Base-by-base conservation (phyloP, 2,329 filamentous ascomycete species). In the Fusarium sp. region DNA sequence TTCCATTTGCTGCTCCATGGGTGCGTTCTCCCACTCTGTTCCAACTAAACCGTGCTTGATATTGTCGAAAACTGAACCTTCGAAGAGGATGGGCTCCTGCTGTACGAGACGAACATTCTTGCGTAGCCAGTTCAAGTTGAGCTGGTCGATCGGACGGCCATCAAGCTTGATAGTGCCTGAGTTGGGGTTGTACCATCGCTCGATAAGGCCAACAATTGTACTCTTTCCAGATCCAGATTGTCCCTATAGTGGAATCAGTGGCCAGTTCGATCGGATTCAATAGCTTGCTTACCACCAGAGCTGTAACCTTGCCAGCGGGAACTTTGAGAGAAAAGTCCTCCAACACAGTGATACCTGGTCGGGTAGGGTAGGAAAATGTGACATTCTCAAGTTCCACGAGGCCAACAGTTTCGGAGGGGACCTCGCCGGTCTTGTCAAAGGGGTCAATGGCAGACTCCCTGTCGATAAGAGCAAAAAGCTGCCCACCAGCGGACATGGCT, bases 11-110 rank as follows among this genome's bases (percentile, higher is more conserved):
- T 85, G 79, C 11, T 85, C 83, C 68, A 75, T 57, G 0, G 80
- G 65, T 2, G 76, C 78, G 13, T 78, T 70, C 51, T 83, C 80
- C 77, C 78, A 80, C 36, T 80, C 69, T 1, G 82, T 79, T 51
- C 83, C 78, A 40, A 82, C 76, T 1, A 89, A 76, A 3, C 88
- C 88, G 44, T 84, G 81, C 1, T 82, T 80, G 11, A 90, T 85
- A 65, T 90, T 90, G 9, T 84, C 82, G 52, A 86, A 87, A n/a
- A 90, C 86, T 1, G 78, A 80, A 27, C 81, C 79, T 46, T 83
- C 80, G 68, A 84, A 84, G 7, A 84, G 76, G n/a, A 83, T 79
- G 1, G 83, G 83, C 43, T 84, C 83, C 68, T 79, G 79, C 44
- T 82, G 80, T 10, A 82, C 80, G 13, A 82, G 79, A 8, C 80